phyloP scores from a whole-genome alignment of 2,329 filamentous ascomycete species.

The Aureobasidium vineae region DNA sequence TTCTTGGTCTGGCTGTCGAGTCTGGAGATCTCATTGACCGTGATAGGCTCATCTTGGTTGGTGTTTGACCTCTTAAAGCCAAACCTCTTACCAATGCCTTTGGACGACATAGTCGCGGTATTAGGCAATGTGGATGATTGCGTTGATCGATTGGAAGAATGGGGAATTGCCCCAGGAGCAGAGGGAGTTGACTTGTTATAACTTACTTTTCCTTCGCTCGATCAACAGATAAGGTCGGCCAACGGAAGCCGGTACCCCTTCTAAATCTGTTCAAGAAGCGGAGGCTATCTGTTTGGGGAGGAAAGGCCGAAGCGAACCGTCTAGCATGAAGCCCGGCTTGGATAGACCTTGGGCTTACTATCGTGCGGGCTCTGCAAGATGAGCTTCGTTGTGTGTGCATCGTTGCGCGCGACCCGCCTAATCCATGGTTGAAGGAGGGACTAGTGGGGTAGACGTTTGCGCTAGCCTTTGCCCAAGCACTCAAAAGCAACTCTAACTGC shows the following conservation, averaged over 20 bases:
- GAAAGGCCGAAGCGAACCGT: background rate
- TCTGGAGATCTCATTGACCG: constrained; percentile 24
- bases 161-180: too few relatives aligned
- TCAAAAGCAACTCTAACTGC: background rate
- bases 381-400: background rate
- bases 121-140: background rate
- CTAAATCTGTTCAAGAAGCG: background rate
- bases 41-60: constrained; percentile 26
- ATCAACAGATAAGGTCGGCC: constrained; percentile 13
- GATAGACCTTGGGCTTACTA: background rate
- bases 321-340: background rate
- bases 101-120: constrained; percentile 26
- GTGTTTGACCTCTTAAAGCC: constrained; percentile 33
- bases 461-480: background rate
- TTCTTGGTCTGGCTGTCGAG: constrained; percentile 23
- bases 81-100: constrained; percentile 29
- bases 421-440: background rate
- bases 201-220: background rate
- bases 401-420: constrained; percentile 1
- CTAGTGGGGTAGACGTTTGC: background rate
- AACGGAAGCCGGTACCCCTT: background rate
- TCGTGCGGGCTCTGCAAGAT: background rate
- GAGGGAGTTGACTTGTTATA: constrained; percentile 12
- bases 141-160: background rate
- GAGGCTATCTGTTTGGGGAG: background rate